Conservation (phyloP, 345 rosid species). For the Pugionium dolabratum region DNA sequence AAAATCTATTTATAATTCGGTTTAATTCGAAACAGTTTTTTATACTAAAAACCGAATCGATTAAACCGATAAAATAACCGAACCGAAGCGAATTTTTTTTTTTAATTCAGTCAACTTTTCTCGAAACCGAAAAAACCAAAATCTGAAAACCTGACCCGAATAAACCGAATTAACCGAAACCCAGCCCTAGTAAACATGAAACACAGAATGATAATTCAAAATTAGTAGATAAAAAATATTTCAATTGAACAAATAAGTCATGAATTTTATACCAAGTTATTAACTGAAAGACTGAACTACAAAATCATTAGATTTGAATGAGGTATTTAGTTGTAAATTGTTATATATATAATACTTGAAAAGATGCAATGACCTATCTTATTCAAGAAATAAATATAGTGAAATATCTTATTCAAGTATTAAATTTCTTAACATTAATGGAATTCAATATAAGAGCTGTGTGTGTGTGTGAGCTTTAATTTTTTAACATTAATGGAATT, state of each 20-base stretch:
- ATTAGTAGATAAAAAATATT: background rate
- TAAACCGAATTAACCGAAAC: too few species aligned
- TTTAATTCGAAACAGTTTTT: too few species aligned
- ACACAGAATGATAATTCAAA: background rate
- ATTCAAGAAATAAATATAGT: constrained; percentile 1
- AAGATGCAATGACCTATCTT: constrained; percentile 13
- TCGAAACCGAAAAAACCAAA: too few species aligned
- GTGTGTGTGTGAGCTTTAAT: too few species aligned
- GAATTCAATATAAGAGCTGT: background rate
- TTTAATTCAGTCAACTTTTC: too few species aligned
- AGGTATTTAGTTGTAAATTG: background rate
- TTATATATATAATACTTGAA: background rate
- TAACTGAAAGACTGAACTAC: background rate
- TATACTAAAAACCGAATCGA: too few species aligned
- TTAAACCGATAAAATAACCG: too few species aligned
- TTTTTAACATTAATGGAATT: too few species aligned
- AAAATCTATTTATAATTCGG: too few species aligned
- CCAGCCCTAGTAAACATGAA: too few species aligned
- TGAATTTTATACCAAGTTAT: background rate
- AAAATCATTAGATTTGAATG: background rate
- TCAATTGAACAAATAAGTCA: background rate
- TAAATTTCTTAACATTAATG: background rate
- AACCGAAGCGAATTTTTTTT: too few species aligned
- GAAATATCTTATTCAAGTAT: constrained; percentile 18
- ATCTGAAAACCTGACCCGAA: too few species aligned